Evolutionary conservation across 2,329 filamentous ascomycete genomes (phyloP), one percentile per base, ranked within the genome.

Genomic region (Tympanopsis confertula): DNA sequence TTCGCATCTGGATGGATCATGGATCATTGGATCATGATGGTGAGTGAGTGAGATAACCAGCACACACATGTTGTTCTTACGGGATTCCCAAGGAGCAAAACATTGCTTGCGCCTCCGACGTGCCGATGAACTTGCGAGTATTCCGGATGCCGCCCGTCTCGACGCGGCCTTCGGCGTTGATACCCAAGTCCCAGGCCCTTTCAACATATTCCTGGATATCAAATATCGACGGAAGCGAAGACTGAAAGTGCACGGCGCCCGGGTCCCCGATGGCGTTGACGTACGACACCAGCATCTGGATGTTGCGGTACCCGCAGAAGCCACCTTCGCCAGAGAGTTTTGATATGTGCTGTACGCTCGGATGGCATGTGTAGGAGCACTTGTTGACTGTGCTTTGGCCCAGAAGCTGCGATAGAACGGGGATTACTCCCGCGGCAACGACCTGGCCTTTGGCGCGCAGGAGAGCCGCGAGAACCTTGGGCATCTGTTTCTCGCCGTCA

Each of bases 101-200:
- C 46, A 94, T 69, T 5, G 87, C 85, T 56, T 89, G 75, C 4
- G 84, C 86, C 66, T 96, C 89, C 5, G 86, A 79, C 1, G 89
- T 95, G 13, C 89, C 89, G 47, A 96, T 96, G 52, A 91, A 96
- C 56, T 95, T 96, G 42, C 91, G 75, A 0, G 88, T 94, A n/a
- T 80, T 80, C 44, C 67, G 75, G 44, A 96, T 83, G 1, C 87
- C 86, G 2, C 89, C 89, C 1, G 88, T 95, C 57, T 96, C 86
- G 2, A 74, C 53, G 22, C 85, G 72, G 3, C 83, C 86, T 33
- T 77, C 69, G 3, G 71, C 54, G 49, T 93, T 91, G 53, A 91
- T 86, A 1, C 84, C 87, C 51, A 68, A 69, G 50, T 94, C 85
- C 89, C 89, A 96, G 0, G 87, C 89, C 13, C 65, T 61, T 56